Base-by-base conservation (phyloP, 2,329 filamentous ascomycete species). In the Apiospora rasikravindrae region DNA sequence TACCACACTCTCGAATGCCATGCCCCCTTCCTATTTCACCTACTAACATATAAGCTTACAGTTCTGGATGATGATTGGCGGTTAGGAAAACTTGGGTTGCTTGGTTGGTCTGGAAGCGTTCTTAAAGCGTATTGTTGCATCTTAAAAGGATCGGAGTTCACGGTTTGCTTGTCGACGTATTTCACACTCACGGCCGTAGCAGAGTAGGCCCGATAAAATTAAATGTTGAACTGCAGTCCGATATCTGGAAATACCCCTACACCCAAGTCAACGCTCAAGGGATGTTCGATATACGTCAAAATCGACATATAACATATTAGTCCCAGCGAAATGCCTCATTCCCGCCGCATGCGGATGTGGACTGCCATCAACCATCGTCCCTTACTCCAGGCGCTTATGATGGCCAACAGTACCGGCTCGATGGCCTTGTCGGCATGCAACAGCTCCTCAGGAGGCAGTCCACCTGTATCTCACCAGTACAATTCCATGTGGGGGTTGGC, bases 51-150 rank as follows among this genome's bases (percentile, higher is more conserved):
- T n/a, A n/a, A n/a, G n/a, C n/a, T 22, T 51, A 49, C 29, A 37
- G 79, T 75, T 78, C 72, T 80, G 78, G 53, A 76, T 81, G 75
- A 73, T 81, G 71, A 72, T 80, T 45, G 78, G 78, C 66, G 79
- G 77, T 70, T 81, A 75, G 74, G 44, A 73, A 70, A 69, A 11
- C 24, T 26, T 57, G 42, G 47, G n/a, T 33, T n/a, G n/a, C n/a
- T 69, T n/a, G 24, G 26, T 19, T 26, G 70, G 33, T 44, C 37
- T 57, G 49, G 37, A 26, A 49, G 22, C 53, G 37, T 69, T 49
- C 29, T 29, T 11, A 57, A 26, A 64, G 29, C 29, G 49, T 26
- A 45, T 69, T 49, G 24, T 14, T 51, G 45, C 24, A 47, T 29
- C n/a, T 42, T 70, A 44, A 44, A 44, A 10, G 66, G 66, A 67